Conservation (phyloP, 257 asterid genomes). For the Mitragyna speciosa region DNA sequence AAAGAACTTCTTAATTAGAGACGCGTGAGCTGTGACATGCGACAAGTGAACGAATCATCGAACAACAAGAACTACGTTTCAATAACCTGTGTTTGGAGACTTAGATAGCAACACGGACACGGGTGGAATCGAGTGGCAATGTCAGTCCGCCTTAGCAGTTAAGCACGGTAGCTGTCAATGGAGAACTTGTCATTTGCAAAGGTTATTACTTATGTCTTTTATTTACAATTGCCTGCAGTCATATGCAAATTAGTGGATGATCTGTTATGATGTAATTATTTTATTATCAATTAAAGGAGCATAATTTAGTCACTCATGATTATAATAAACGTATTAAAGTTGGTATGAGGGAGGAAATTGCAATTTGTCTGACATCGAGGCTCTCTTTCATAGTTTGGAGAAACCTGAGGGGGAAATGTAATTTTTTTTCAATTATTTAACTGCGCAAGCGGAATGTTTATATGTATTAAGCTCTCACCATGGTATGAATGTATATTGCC, state of each 20-base stretch:
- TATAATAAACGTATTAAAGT: too few species aligned
- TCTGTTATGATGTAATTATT: too few species aligned
- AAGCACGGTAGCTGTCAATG: too few species aligned
- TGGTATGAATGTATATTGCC: background rate
- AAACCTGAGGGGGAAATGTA: background rate
- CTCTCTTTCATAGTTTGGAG: background rate
- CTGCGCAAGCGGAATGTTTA: background rate
- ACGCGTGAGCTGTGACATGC: background rate
- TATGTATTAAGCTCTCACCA: background rate
- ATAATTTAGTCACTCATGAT: too few species aligned
- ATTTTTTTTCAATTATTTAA: too few species aligned
- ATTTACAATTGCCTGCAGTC: too few species aligned
- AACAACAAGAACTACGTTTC: background rate
- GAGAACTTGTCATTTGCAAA: too few species aligned
- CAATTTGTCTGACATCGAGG: background rate
- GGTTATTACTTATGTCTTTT: too few species aligned
- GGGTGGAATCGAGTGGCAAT: background rate
- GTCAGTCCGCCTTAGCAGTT: too few species aligned
- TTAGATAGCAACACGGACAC: background rate
- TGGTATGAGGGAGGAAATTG: background rate
- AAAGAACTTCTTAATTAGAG: background rate
- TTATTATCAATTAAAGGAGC: too few species aligned
- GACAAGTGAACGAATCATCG: constrained; percentile 4
- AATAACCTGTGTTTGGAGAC: background rate
- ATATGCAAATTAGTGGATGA: too few species aligned